Base-by-base conservation (phyloP, 2,329 filamentous ascomycete species). In the Calonectria multiphialidica region DNA sequence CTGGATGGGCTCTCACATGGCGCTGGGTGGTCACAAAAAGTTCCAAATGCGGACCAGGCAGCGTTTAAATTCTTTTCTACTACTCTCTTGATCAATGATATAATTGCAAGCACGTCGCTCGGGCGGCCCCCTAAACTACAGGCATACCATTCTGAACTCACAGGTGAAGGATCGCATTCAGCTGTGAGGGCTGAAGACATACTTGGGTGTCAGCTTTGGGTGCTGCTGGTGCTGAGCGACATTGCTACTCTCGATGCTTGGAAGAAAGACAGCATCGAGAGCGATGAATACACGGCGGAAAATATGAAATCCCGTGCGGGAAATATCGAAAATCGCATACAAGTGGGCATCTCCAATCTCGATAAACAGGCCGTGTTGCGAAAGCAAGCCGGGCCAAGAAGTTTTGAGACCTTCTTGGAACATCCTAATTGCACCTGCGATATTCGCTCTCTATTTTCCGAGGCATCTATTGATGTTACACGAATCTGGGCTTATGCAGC, bases 1-100 rank as follows among this genome's bases (percentile, higher is more conserved):
- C 23, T 61, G 12, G 12, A 23, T 12, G 50, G 33, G 33, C 9
- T 62, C 15, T 7, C 3, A n/a, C 42, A 10, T 9, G 4, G 1
- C 8, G 40, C 44, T 3, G 53, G 13, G 7, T 30, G 25, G 3
- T 25, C 7, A 28, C 25, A 37, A 3, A 37, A 42, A 2, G 84
- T 75, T 80, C 15, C 45, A 21, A 83, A 79, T 59, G 74, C 78
- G 12, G 83, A 84, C 68, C 83, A 87, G 66, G 79, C 81, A 1
- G 83, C 78, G 40, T 83, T 82, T 65, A 79, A 77, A 72, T 87
- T 83, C 70, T 84, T 78, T 66, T 79, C 79, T 13, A 83, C 79
- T 2, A 76, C 79, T 25, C 78, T 87, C 0, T 61, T 86, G 5
- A 84, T 72, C 25, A 35, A 67, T 4, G 74, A 77, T 15, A 70